Evolutionary conservation across 352 stramenopile genomes (phyloP).

Genomic region (Aphanomyces astaci): DNA sequence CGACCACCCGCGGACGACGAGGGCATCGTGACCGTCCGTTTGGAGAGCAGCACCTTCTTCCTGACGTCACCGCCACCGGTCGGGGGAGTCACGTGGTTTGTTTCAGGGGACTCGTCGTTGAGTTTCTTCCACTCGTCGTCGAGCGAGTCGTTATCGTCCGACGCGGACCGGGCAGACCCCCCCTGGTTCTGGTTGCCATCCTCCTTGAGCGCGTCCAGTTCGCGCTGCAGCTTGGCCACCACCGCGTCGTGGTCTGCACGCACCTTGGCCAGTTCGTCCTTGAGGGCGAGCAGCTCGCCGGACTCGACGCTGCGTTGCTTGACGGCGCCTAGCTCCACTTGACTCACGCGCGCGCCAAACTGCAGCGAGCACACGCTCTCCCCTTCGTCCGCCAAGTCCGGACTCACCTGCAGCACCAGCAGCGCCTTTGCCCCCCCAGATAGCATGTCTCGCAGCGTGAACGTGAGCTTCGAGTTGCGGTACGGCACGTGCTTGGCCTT

Average conservation of each 20-base stretch:
- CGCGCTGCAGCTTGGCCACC: neutral
- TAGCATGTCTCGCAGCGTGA: conserved; percentile 89
- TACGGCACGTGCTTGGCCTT: conserved; percentile 92
- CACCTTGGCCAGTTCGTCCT: conserved; percentile 37
- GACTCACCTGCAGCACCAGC: conserved; percentile 88
- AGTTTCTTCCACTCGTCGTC: conserved; percentile 22
- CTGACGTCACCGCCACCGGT: neutral
- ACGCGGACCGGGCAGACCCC: neutral
- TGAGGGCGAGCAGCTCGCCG: conserved; percentile 57
- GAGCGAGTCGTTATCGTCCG: conserved; percentile 3
- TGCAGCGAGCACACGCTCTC: conserved; percentile 86
- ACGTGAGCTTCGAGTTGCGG: conserved; percentile 93
- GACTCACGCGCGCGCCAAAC: conserved; percentile 84
- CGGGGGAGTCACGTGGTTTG: neutral
- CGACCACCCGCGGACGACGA: neutral
- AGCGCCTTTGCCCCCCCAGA: conserved; percentile 87
- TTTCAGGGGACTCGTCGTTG: conserved; percentile 5
- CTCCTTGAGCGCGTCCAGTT: conserved; percentile 8
- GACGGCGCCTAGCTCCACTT: conserved; percentile 82
- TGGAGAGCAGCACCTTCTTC: neutral
- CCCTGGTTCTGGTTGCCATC: conserved; percentile 17
- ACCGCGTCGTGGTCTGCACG: conserved; percentile 4
- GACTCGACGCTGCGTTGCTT: conserved; percentile 70
- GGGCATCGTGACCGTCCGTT: neutral
- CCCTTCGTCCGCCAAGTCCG: conserved; percentile 63